Base-by-base conservation (phyloP, 1,284 basidiomycete genomes). In the Fomitopsis schrenkii region DNA sequence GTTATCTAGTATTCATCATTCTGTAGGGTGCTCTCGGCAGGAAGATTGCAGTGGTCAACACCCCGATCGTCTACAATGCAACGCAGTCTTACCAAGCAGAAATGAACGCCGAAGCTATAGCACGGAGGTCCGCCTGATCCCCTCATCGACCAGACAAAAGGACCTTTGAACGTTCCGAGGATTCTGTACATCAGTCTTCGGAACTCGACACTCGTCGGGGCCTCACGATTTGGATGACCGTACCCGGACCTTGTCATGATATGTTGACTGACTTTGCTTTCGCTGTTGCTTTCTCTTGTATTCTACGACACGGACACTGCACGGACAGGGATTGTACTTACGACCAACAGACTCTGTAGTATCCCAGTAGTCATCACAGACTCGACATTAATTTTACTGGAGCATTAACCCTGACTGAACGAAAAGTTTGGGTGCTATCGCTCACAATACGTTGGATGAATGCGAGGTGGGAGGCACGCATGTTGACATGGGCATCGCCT, bases 41-140 rank as follows among this genome's bases (percentile, higher is more conserved):
- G 57, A 69, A 68, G 26, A 59, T 75, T 60, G 69, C 68, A 46
- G 50, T 74, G 28, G 62, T 73, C 1, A 53, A 60, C 58, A 70
- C 68, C 44, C 63, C 62, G 14, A 62, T 75, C 60, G 61, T 75
- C 35, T 75, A 75, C 60, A 75, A 75, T 58, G 70, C 64, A 36
- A 73, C 72, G 3, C 46, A 57, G n/a, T 36, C 62, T 28, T 59
- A 42, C 19, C 58, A 38, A 45, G 53, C 30, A 19, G 38, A 26
- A 7, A 45, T 42, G 40, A 33, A 26, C 40, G 46, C 50, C 22
- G 55, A 54, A n/a, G 35, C 52, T 35, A 54, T 54, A 17, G 36
- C 52, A 9, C 52, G 19, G 35, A 28, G 52, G 19, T 54, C 52
- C 19, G 35, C 35, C 6, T 54, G 36, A 54, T 15, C 3, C 35